Evolutionary conservation across 1,284 basidiomycete species (phyloP).

Genomic region (Chondrostereum purpureum): DNA sequence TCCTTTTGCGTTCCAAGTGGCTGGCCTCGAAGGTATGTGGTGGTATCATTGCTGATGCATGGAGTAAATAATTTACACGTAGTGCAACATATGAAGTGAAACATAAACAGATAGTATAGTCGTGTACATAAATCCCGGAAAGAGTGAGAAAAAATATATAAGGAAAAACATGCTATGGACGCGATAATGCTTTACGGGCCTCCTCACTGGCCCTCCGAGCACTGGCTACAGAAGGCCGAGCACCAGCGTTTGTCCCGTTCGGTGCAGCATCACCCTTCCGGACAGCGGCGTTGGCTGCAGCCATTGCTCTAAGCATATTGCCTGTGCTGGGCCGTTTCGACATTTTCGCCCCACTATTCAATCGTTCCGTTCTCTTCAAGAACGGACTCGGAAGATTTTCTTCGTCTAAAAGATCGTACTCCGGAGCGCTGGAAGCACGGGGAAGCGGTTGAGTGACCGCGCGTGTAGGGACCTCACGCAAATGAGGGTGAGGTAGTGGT

Average conservation of each 20-base stretch:
- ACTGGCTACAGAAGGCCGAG: conserved; percentile 34
- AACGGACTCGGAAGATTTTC: conserved; percentile 84
- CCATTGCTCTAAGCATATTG: conserved; percentile 50
- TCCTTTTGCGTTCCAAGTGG: too few relatives aligned
- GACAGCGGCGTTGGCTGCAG: conserved; percentile 52
- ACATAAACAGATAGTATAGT: background rate
- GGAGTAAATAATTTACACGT: background rate
- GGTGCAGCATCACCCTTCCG: conserved; percentile 15
- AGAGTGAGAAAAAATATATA: background rate
- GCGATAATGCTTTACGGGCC: conserved; percentile 38
- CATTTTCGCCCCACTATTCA: conserved; percentile 20
- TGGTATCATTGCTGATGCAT: too few relatives aligned
- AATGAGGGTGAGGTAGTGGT: conserved; percentile 34
- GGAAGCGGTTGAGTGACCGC: conserved; percentile 11
- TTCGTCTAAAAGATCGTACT: conserved; percentile 68
- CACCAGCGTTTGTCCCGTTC: conserved; percentile 14
- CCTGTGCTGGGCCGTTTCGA: conserved; percentile 43
- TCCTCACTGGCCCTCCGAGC: conserved; percentile 45
- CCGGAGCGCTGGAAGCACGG: conserved; percentile 26
- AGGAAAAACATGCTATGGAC: conserved; percentile 13
- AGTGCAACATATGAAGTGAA: background rate
- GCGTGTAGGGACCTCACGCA: conserved; percentile 17
- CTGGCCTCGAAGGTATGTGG: too few relatives aligned
- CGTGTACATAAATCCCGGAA: background rate
- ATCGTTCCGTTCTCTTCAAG: conserved; percentile 51